Base-by-base conservation (phyloP, 129 eudicot species). In the Saposhnikovia divaricata region DNA sequence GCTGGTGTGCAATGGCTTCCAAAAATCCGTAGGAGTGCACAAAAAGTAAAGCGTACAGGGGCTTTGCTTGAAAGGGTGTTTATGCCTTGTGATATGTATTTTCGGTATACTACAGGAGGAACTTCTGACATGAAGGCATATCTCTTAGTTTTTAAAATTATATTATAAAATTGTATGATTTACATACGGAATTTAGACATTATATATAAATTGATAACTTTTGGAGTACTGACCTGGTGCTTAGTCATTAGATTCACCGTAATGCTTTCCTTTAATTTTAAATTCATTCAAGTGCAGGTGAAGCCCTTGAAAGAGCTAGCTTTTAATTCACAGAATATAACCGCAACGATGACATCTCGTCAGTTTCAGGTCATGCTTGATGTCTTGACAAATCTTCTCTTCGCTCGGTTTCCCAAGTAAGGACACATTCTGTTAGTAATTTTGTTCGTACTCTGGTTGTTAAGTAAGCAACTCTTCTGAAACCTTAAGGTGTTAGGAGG, bases 1-100 rank as follows among this genome's bases (percentile, higher is more conserved):
- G 99, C 99, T 82, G 99, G 99, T 73, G 81, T 95, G 80, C 99
- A 95, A 79, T 95, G 99, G 99, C 90, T 95, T 75, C 99, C 99
- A 25, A 95, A 84, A 83, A 95, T 95, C 71, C 94, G 90, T 82
- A 83, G 94, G 85, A 92, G 85, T 86, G 92, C 98, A 43, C 94
- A 96, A 18, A 95, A 95, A 87, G 94, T 95, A 47, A 92, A 95
- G 90, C 97, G 98, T 59, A 95, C 98, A 19, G 98, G 98, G 70
- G 99, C 99, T 78, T 86, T 95, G 80, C 94, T 95, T 84, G 99
- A 95, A 85, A 82, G 99, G 84, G 99, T 95, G 9, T 95, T 95
- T 80, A 95, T 89, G 97, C 99, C 97, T 51, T 95, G 99, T 84
- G 97, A 95, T 80, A 95, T 95, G 99, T 95, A 92, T 77, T 89